A percentile compares a stretch with the other conserved stretches of the same genome.
Evolutionary conservation across 257 asterid species (phyloP).

Genomic region (Lavandula angustifolia): DNA sequence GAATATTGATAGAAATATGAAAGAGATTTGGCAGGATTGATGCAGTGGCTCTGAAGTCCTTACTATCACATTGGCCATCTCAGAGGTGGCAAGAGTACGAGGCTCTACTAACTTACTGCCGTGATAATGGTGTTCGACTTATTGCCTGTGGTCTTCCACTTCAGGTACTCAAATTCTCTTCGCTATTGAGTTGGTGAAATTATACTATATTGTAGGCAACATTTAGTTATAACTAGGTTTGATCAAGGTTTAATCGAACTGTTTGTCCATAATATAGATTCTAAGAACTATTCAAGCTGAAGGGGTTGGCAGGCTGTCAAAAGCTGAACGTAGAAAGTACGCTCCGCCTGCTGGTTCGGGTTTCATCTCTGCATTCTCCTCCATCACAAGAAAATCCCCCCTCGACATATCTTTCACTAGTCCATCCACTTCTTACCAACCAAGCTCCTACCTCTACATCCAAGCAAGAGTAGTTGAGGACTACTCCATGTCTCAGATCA

Average conservation of each 20-base stretch:
- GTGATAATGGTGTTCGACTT: constrained; percentile 65
- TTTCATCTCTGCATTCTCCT: constrained; percentile 84
- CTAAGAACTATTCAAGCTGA: constrained; percentile 82
- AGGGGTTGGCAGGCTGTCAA: constrained; percentile 80
- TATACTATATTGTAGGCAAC: too few species aligned
- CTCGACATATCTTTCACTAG: constrained; percentile 51
- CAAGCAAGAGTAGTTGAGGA: constrained; percentile 94
- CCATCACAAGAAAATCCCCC: constrained; percentile 69
- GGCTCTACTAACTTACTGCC: constrained; percentile 71
- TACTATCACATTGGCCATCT: constrained; percentile 72
- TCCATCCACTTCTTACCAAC: constrained; percentile 65
- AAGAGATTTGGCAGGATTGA: constrained; percentile 52
- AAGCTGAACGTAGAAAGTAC: constrained; percentile 64
- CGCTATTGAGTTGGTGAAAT: too few species aligned
- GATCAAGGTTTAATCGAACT: too few species aligned
- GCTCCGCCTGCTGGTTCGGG: constrained; percentile 99
- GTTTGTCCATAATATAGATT: constrained; percentile 41
- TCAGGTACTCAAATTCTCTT: constrained; percentile 42
- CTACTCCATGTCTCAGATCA: constrained; percentile 77
- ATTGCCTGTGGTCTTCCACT: constrained; percentile 87
- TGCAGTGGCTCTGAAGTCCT: constrained; percentile 61
- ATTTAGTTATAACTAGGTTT: too few species aligned
- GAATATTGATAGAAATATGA: too few species aligned
- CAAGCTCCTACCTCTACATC: constrained; percentile 79
- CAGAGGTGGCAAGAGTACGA: constrained; percentile 89